Evolutionary conservation across 805 yeast species (phyloP), one percentile per base, ranked within the genome.

Genomic region (Candida morakotiae): DNA sequence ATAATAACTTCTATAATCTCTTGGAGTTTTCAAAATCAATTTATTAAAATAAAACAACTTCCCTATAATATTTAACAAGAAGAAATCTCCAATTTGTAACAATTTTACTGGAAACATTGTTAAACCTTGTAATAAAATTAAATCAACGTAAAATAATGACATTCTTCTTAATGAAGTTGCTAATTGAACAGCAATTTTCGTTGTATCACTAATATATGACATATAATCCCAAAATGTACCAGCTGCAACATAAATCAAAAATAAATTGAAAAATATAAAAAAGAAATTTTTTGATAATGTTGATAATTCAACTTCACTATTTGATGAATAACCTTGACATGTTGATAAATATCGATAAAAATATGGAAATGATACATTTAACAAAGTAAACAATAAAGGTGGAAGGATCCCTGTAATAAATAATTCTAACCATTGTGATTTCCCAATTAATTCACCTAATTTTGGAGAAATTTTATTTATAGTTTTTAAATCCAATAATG

Each of bases 41-140:
- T 42, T 66, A 39, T 55, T 69, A 11, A 66, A 37, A 18, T 64
- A 47, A 30, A 87, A 62, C 32, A 89, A 70, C 43, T 83, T 81
- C 0, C 96, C 97, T 29, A 86, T 64, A 17, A 91, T 69, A 58
- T 73, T 71, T 11, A 75, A 49, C 17, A 71, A 47, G 4, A 68
- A 61, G 24, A 77, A 60, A 51, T 77, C 82, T 14, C 81, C 79
- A 28, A 73, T 57, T 51, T 78, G 83, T 31, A 93, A 60, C n/a
- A 91, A 64, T 49, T 88, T 83, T 59, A 87, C 83, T 0, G 98
- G 98, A 58, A 85, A 82, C 71, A 91, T 82, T 7, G 96, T 97
- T 29, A 91, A 59, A 4, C 93, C 93, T 60, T 85, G 93, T 41
- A 85, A 64, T 21, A 85, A 73, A 28, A 85, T 68, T 54, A 93